Evolutionary conservation across 2,329 filamentous ascomycete species (phyloP).

Genomic region (Massarina eburnea): DNA sequence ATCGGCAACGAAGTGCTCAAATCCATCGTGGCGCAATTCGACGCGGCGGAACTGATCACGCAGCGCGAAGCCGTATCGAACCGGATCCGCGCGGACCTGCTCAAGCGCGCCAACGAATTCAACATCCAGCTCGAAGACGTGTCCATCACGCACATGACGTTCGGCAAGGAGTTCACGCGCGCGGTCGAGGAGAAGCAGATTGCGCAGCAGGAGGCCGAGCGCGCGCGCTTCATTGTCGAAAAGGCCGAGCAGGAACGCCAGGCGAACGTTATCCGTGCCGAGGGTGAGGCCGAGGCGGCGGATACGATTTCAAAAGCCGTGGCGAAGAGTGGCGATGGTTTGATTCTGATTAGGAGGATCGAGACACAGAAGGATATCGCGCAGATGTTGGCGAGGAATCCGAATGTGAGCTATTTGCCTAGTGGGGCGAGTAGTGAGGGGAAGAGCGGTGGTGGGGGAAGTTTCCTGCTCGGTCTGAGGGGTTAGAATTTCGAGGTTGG

Average conservation of each 20-base stretch:
- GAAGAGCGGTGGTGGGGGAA: slow-evolving; percentile 63
- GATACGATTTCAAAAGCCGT: slow-evolving; percentile 95
- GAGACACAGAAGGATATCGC: slow-evolving; percentile 97
- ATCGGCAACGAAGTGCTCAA: slow-evolving; percentile 60
- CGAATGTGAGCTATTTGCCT: slow-evolving; percentile 94
- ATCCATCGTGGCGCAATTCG: slow-evolving; percentile 57
- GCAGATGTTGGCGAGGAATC: slow-evolving; percentile 82
- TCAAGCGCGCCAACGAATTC: slow-evolving; percentile 92
- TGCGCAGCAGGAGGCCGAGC: slow-evolving; percentile 96
- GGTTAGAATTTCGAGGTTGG: neutral
- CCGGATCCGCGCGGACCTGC: slow-evolving; percentile 88
- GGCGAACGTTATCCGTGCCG: slow-evolving; percentile 95
- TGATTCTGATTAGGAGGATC: slow-evolving; percentile 95
- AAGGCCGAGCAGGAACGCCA: slow-evolving; percentile 98
- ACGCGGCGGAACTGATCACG: slow-evolving; percentile 74
- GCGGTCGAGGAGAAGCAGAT: slow-evolving; percentile 99
- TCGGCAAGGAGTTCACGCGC: slow-evolving; percentile 97
- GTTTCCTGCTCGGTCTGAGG: slow-evolving; percentile 68
- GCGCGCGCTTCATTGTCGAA: slow-evolving; percentile 97
- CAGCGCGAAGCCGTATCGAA: slow-evolving; percentile 96
- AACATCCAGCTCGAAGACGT: slow-evolving; percentile 99
- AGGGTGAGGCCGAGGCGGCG: slow-evolving; percentile 95
- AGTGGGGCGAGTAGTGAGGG: slow-evolving; percentile 59
- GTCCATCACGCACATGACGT: slow-evolving; percentile 99
- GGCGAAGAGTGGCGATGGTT: slow-evolving; percentile 86